phyloP scores from a whole-genome alignment of 2,329 filamentous ascomycete species.

The Fusarium pilosicola region DNA sequence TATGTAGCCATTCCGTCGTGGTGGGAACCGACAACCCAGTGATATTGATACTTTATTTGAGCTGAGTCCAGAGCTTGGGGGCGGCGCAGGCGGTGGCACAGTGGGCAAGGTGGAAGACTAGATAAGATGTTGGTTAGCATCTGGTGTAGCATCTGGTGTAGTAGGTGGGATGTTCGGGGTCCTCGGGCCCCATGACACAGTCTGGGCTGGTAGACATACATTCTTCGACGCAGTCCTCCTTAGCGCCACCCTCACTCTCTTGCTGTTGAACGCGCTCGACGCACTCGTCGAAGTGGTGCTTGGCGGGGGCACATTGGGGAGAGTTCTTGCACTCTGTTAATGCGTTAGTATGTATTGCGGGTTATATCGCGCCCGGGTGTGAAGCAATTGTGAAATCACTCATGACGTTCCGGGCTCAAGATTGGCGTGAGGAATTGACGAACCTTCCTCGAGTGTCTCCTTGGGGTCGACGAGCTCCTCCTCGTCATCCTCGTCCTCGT shows the following conservation, averaged over 20 bases:
- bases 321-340: conserved; percentile 86
- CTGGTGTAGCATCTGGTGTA: conserved; percentile 16
- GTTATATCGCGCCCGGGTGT: conserved; percentile 8
- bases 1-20: conserved; percentile 39
- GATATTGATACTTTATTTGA: conserved; percentile 74
- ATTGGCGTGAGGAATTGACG: conserved; percentile 52
- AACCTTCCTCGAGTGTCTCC: conserved; percentile 91
- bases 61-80: conserved; percentile 91
- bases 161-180: neutral
- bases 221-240: conserved; percentile 99
- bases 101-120: conserved; percentile 98
- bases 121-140: conserved; percentile 51
- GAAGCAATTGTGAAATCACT: conserved; percentile 36
- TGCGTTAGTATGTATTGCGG: conserved; percentile 35
- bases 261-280: conserved; percentile 82
- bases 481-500: conserved; percentile 75
- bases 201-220: conserved; percentile 67
- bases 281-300: conserved; percentile 99
- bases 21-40: conserved; percentile 28
- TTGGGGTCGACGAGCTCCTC: conserved; percentile 90
- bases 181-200: conserved; percentile 12
- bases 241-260: conserved; percentile 75
- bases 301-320: conserved; percentile 82
- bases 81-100: conserved; percentile 93
- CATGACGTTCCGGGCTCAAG: conserved; percentile 9